Conservation (phyloP, 257 asterid genomes). For the Fraxinus americana region DNA sequence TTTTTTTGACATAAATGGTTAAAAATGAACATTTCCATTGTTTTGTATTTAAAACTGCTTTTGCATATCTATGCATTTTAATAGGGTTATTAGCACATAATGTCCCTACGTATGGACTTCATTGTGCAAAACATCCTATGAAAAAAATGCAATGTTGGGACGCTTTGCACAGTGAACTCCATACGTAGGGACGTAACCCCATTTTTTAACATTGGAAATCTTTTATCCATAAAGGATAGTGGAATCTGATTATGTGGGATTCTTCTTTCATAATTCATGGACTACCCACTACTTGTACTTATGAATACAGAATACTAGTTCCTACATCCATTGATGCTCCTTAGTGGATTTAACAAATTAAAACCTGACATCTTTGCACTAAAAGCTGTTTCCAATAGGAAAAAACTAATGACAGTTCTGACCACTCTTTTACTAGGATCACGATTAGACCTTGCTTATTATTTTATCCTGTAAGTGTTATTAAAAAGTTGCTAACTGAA, state of each 20-base stretch:
- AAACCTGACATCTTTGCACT: background rate
- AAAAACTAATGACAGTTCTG: background rate
- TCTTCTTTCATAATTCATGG: background rate
- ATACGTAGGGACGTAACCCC: no score
- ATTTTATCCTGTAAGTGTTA: background rate
- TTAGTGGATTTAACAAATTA: background rate
- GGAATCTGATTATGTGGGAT: background rate
- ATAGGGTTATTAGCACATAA: no score
- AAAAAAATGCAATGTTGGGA: no score
- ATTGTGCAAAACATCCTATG: no score
- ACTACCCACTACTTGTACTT: background rate
- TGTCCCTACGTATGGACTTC: no score
- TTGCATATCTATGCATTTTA: background rate
- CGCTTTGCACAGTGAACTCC: no score
- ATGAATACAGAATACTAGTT: no score
- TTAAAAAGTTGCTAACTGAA: background rate
- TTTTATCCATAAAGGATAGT: background rate
- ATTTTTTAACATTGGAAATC: background rate
- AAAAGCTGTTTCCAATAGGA: background rate
- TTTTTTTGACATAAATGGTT: background rate
- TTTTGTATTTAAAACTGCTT: background rate
- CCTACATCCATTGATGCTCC: background rate
- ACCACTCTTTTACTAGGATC: background rate
- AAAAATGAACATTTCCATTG: background rate
- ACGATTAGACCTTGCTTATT: background rate